Conservation (phyloP, 176 grass and related monocot genomes). For the Oryza glaberrima region DNA sequence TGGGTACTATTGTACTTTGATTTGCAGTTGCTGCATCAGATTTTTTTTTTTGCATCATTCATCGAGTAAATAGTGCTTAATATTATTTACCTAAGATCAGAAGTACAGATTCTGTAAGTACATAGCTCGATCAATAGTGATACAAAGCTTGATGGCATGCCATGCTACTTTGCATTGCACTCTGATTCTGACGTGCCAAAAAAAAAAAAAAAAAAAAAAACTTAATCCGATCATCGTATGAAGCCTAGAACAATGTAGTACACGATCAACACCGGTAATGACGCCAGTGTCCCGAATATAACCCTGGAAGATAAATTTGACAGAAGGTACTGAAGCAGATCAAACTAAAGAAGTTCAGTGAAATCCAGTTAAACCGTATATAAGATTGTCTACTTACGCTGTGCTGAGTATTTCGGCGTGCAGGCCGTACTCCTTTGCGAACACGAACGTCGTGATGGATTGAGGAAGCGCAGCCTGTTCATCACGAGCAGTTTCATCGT, state of each 20-base stretch:
- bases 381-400: conserved; percentile 51
- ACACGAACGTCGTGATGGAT: conserved; percentile 72
- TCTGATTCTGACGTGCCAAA: neutral
- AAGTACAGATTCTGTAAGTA: neutral
- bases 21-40: neutral
- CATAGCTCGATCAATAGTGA: neutral
- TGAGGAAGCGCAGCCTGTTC: conserved; percentile 79
- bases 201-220: neutral
- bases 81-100: neutral
- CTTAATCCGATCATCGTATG: conserved; percentile 36
- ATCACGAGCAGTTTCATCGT: neutral
- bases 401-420: conserved; percentile 81
- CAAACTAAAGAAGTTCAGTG: neutral
- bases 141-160: neutral
- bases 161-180: neutral
- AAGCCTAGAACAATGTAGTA: conserved; percentile 63
- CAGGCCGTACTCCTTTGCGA: conserved; percentile 76
- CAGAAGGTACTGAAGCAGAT: neutral
- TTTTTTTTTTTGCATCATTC: neutral
- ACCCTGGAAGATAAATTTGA: conserved; percentile 52
- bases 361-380: neutral
- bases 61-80: neutral
- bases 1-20: neutral
- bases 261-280: conserved; percentile 64
- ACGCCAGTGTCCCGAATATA: conserved; percentile 78